phyloP scores from a whole-genome alignment of 192 early-diverging fungal genomes.

The Gaertneriomyces semiglobifer region DNA sequence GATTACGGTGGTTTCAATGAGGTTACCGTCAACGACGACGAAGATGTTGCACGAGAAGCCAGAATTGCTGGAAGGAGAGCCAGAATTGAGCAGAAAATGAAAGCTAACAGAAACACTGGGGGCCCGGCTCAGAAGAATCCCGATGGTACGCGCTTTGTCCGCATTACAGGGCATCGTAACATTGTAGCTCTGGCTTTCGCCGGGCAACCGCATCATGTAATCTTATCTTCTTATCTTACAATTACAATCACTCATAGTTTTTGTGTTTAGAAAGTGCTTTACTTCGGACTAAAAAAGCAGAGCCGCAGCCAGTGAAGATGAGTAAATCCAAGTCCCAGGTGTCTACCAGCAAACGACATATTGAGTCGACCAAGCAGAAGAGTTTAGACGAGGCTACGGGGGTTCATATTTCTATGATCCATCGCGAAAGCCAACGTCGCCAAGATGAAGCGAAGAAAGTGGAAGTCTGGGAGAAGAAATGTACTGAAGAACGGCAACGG shows the following conservation, averaged over 20 bases:
- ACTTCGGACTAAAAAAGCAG: slow-evolving; percentile 37
- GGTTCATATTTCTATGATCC: slow-evolving; percentile 44
- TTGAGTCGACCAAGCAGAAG: slow-evolving; percentile 23
- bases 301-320: slow-evolving; percentile 39
- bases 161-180: not conserved
- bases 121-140: slow-evolving; percentile 38
- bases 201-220: not conserved
- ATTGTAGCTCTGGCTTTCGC: not conserved
- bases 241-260: too few species aligned
- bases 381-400: slow-evolving; percentile 42
- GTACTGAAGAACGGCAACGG: slow-evolving; percentile 31
- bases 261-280: not conserved
- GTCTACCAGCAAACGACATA: slow-evolving; percentile 12
- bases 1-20: not conserved
- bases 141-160: not conserved
- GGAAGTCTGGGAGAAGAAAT: slow-evolving; percentile 42
- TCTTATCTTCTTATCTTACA: not conserved
- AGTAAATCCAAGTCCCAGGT: slow-evolving; percentile 40
- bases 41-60: slow-evolving; percentile 31
- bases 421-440: slow-evolving; percentile 44
- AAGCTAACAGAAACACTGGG: slow-evolving; percentile 44
- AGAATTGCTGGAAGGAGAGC: slow-evolving; percentile 44
- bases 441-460: slow-evolving; percentile 43
- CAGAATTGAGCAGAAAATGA: slow-evolving; percentile 42
- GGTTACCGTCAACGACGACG: slow-evolving; percentile 7